Conservation (phyloP, 768 basidiomycete genomes). For the Russula abietina region DNA sequence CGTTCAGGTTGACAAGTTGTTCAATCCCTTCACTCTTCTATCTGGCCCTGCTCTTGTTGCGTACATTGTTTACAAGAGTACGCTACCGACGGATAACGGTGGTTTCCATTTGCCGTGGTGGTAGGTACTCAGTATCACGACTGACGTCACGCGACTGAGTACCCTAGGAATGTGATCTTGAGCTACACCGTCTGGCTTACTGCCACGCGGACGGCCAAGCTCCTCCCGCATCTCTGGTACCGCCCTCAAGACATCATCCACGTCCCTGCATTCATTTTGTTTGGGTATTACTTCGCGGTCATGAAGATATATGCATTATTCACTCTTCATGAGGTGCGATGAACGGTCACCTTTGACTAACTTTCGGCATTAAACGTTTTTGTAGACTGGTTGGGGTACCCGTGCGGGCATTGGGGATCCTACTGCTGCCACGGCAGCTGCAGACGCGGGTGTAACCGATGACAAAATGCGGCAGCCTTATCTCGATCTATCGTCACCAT, state of each 20-base stretch:
- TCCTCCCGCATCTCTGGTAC: constrained; percentile 54
- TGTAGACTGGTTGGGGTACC: constrained; percentile 90
- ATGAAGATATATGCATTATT: constrained; percentile 92
- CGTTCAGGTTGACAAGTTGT: constrained; percentile 71
- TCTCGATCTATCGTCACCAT: constrained; percentile 25
- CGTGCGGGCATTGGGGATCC: constrained; percentile 88
- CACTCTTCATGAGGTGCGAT: constrained; percentile 80
- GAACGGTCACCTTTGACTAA: not conserved
- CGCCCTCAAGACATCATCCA: constrained; percentile 53
- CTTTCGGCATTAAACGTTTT: not conserved
- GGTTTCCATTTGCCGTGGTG: constrained; percentile 82
- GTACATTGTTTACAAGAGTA: constrained; percentile 74
- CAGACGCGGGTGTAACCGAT: constrained; percentile 36
- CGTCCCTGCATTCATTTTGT: constrained; percentile 63
- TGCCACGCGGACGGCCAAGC: constrained; percentile 70
- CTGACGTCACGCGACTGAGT: not conserved
- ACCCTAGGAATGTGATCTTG: constrained; percentile 55
- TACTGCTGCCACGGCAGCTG: constrained; percentile 65
- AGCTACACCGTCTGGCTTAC: constrained; percentile 67
- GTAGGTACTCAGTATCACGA: constrained; percentile 37
- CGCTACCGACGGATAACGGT: constrained; percentile 55
- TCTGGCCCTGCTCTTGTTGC: constrained; percentile 77
- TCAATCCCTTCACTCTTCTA: constrained; percentile 83
- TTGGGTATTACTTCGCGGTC: constrained; percentile 91
- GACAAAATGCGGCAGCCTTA: constrained; percentile 19